Evolutionary conservation across 352 stramenopile species (phyloP).

Genomic region (Pythium pyrilobum): DNA sequence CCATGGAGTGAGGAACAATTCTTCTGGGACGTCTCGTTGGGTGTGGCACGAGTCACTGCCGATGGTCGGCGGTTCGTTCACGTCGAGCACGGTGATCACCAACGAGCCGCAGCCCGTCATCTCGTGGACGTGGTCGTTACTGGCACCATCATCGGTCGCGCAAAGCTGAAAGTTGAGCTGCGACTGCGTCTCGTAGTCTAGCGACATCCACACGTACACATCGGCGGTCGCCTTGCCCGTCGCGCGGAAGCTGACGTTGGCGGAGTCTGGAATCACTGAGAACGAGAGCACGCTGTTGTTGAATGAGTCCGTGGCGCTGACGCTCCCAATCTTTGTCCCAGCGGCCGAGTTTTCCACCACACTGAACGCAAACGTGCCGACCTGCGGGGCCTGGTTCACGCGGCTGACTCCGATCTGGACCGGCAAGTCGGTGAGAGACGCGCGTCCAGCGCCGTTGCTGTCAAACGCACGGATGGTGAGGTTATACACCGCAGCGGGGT

Average conservation of each 20-base stretch:
- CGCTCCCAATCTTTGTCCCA: constrained; percentile 28
- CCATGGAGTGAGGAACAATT: constrained; percentile 5
- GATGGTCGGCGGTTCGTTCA: constrained; percentile 36
- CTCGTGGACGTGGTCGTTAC: constrained; percentile 32
- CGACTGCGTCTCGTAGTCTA: constrained; percentile 38
- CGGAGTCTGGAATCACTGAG: constrained; percentile 24
- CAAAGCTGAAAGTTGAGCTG: constrained; percentile 32
- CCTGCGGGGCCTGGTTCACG: constrained; percentile 14
- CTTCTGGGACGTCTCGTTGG: constrained; percentile 6
- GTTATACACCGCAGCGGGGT: constrained; percentile 7
- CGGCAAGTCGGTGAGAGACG: constrained; percentile 1
- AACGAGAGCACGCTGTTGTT: constrained; percentile 37
- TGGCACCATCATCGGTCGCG: constrained; percentile 41
- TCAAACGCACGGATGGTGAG: constrained; percentile 17
- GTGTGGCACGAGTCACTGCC: not conserved
- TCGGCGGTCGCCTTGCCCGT: constrained; percentile 20
- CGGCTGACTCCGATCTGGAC: constrained; percentile 11
- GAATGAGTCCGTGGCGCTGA: constrained; percentile 30
- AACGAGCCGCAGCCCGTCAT: constrained; percentile 46
- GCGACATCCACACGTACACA: constrained; percentile 25
- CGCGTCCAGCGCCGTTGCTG: not conserved
- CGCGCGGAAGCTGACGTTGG: constrained; percentile 2
- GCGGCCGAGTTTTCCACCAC: constrained; percentile 12
- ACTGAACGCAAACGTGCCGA: constrained; percentile 8
- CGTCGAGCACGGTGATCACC: constrained; percentile 28